Conservation (phyloP, 2,329 filamentous ascomycete genomes). For the Setomelanomma holmii region DNA sequence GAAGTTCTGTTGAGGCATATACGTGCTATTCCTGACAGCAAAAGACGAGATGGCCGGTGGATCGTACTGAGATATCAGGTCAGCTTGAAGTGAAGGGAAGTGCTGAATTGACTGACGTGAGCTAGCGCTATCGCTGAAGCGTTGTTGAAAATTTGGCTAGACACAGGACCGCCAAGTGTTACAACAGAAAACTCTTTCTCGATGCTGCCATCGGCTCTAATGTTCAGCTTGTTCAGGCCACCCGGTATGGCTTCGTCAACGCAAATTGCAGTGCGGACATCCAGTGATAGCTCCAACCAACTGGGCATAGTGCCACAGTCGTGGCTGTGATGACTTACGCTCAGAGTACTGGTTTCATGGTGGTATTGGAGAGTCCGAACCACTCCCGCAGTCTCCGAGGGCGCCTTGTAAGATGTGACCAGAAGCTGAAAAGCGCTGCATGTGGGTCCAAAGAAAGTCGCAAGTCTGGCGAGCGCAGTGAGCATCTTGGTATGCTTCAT, state of each 20-base stretch:
- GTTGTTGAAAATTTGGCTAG: constrained; percentile 51
- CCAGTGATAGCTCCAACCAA: constrained; percentile 66
- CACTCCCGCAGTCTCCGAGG: constrained; percentile 37
- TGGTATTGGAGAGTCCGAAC: constrained; percentile 48
- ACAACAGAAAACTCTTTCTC: constrained; percentile 41
- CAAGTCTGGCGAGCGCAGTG: not conserved
- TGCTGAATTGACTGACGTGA: constrained; percentile 11
- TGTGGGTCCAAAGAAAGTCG: too few species aligned
- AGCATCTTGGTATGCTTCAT: not conserved
- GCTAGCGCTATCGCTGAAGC: constrained; percentile 48
- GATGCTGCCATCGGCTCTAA: constrained; percentile 49
- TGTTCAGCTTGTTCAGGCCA: constrained; percentile 51
- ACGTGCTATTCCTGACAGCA: constrained; percentile 16
- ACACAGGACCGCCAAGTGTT: constrained; percentile 51
- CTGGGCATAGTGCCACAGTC: constrained; percentile 63
- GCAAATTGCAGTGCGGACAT: constrained; percentile 63
- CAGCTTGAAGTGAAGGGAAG: too few species aligned
- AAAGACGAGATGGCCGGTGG: constrained; percentile 49
- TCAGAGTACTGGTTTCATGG: constrained; percentile 41
- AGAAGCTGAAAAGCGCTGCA: constrained; percentile 46
- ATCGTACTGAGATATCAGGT: constrained; percentile 36
- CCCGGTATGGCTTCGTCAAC: constrained; percentile 64
- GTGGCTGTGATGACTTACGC: constrained; percentile 53
- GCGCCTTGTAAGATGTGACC: constrained; percentile 51
- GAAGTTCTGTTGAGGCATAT: constrained; percentile 48